Evolutionary conservation across 345 rosid genomes (phyloP), one percentile per base, ranked within the genome.

Genomic region (Salix udensis): DNA sequence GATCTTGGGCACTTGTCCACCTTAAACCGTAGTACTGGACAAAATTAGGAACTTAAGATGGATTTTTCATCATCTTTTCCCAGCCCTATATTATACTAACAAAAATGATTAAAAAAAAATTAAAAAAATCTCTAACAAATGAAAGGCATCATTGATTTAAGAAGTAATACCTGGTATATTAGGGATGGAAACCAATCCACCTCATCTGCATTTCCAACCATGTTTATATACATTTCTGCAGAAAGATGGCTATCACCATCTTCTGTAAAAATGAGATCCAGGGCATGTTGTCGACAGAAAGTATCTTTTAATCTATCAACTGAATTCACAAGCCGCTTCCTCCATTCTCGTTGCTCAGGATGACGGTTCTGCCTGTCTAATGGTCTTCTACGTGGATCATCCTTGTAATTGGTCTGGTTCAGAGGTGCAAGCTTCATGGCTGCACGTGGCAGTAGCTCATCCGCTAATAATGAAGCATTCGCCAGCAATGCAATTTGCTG

Each of bases 281-380:
- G 88, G n/a, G 91, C 99, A 91, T 96, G 98, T 70, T 89, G 98
- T 60, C 86, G 97, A 82, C 99, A 96, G 82, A 96, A 94, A 16
- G 94, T 86, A 83, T 96, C 92, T 84, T 91, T 96, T 72, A 96
- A 83, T 76, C 93, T 89, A 81, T 94, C 99, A 83, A 96, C 94
- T 64, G 97, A 90, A 81, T 84, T 75, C 48, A 85, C 87, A 78
- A 96, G 96, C 79, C 96, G 90, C 84, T 92, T 89, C 87, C 88
- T 96, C 99, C 99, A 96, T 88, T 96, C 99, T 81, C 99, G 89
- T 82, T 92, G 99, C 82, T 96, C 99, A 79, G 97, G 97, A 77
- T 92, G 88, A 77, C 99, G 98, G 74, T 90, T 96, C 83, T 93
- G 97, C 86, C 95, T 90, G 83, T 96, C 99, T 61, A 68, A 52